These are phyloP conservation scores for Ceratocystiopsis sp. DNA, from an alignment of 2,329 filamentous ascomycete species.

Conservation along the genomic window DNA sequence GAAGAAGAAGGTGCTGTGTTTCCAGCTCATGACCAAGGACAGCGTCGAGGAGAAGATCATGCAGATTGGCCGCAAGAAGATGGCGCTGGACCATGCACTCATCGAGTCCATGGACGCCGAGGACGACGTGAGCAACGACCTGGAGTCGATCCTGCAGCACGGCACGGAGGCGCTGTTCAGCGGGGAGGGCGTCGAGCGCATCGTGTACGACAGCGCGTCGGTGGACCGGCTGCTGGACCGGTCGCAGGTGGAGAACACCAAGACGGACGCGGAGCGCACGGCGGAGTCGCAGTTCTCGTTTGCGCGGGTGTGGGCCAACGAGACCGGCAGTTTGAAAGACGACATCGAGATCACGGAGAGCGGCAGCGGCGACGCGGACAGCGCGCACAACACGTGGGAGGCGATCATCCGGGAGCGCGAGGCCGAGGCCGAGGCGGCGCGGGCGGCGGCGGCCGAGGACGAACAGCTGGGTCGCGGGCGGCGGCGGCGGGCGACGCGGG, in stretches of 20 bases:
- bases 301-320: slow-evolving; percentile 83
- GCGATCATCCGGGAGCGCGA: slow-evolving; percentile 75
- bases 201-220: slow-evolving; percentile 63
- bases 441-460: slow-evolving; percentile 48
- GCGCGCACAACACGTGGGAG: slow-evolving; percentile 64
- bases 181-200: slow-evolving; percentile 54
- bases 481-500: slow-evolving; percentile 35
- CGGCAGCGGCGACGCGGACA: slow-evolving; percentile 14
- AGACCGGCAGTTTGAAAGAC: slow-evolving; percentile 50
- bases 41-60: slow-evolving; percentile 92
- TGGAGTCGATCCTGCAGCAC: slow-evolving; percentile 76
- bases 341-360: slow-evolving; percentile 35
- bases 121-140: slow-evolving; percentile 60
- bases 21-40: slow-evolving; percentile 79
- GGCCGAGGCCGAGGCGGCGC: slow-evolving; percentile 58
- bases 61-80: slow-evolving; percentile 87
- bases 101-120: slow-evolving; percentile 82
- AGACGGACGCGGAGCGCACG: slow-evolving; percentile 37
- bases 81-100: slow-evolving; percentile 85
- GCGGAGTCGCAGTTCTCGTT: slow-evolving; percentile 72
- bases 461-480: slow-evolving; percentile 77
- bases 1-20: slow-evolving; percentile 87
- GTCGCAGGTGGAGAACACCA: slow-evolving; percentile 59
- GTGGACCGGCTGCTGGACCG: slow-evolving; percentile 89
- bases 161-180: slow-evolving; percentile 78